phyloP scores from a whole-genome alignment of 164 flowering plant genomes.

The Stephania cephalantha region DNA sequence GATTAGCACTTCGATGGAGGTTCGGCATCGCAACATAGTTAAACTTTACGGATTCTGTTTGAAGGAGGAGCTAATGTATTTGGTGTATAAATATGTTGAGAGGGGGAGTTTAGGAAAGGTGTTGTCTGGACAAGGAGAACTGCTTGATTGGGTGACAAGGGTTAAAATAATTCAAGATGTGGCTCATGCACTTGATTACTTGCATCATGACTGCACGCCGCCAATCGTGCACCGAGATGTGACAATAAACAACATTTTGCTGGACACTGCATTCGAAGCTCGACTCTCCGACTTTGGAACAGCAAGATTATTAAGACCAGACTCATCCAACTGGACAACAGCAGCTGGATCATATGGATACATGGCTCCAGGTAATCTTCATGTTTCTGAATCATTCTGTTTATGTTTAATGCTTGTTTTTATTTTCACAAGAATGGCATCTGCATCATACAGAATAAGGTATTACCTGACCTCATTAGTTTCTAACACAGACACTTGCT shows the following conservation, averaged over 20 bases:
- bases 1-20: conserved; percentile 39
- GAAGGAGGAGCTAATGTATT: conserved; percentile 25
- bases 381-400: not conserved
- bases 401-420: not conserved
- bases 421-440: not conserved
- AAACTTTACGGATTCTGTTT: conserved; percentile 58
- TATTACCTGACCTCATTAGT: not conserved
- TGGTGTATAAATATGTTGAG: conserved; percentile 57
- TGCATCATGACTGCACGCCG: conserved; percentile 62
- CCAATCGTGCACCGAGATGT: conserved; percentile 62
- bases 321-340: conserved; percentile 46
- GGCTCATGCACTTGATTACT: conserved; percentile 63
- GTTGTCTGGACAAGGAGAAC: conserved; percentile 25
- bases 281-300: conserved; percentile 62
- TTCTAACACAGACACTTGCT: not conserved
- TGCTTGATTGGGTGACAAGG: conserved; percentile 44
- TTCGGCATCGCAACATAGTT: conserved; percentile 59
- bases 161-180: conserved; percentile 45
- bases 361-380: conserved; percentile 61
- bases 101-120: conserved; percentile 47
- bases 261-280: conserved; percentile 42
- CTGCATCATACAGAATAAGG: not conserved
- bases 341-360: conserved; percentile 62
- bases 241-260: conserved; percentile 42
- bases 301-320: conserved; percentile 39